Base-by-base conservation (phyloP, 257 asterid species). In the Handroanthus guayacan region DNA sequence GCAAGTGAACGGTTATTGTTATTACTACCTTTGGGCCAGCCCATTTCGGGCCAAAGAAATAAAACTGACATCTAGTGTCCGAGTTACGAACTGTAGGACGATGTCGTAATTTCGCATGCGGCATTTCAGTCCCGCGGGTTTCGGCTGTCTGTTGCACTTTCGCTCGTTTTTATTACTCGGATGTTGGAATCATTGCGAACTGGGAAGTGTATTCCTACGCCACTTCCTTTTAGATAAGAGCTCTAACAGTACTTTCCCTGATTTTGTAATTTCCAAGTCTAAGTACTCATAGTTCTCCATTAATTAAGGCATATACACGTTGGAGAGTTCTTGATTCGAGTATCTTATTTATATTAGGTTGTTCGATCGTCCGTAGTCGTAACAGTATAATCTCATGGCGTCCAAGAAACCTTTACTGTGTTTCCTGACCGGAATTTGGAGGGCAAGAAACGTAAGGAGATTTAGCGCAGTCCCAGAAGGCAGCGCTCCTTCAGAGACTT, bases 391-490 rank as follows among this genome's bases (percentile, higher is more conserved):
- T 36, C 72, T 39, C 13, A 90, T 85, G 97, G 86, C 92, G 57
- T 84, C 82, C 60, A 88, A 72, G 88, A 89, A 82, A 77, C 17
- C 82, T 44, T 16, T 86, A 10, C 85, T 61, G 75, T 60, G 43
- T 76, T 57, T 89, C 31, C 39, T 81, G 83, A 79, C 62, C 62
- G 84, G 88, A 77, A 68, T 85, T 78, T 71, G 80, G 82, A 62
- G 77, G 85, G 85, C 76, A 9, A 75, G 80, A 61, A 76, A 63
- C 62, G 68, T 68, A 58, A 84, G 92, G 83, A 78, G 84, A 69
- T 89, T 79, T 45, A 61, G 82, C 83, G 85, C 93, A 3, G 77
- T 85, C 50, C 88, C 96, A 5, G 83, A 91, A 70, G 76, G 86
- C 82, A 85, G 43, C 38, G 50, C 81, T 67, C 77, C 81, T 44